Evolutionary conservation across 75 land plant genomes (phyloP).

Genomic region (Picea sitchensis): DNA sequence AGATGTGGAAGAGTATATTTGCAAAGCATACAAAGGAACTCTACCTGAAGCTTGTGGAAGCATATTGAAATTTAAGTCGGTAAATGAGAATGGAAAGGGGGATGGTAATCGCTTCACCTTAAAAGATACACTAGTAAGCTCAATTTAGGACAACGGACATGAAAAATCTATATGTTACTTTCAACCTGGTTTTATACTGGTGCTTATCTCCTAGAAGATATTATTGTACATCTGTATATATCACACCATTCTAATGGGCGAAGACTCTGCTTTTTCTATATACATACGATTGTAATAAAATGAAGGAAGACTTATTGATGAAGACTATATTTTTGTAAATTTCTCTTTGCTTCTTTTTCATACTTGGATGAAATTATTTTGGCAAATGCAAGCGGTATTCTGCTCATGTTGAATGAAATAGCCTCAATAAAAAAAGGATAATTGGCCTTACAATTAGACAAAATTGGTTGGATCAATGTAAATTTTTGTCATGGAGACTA

Average conservation of each 20-base stretch:
- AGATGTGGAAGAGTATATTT: slow-evolving; percentile 36
- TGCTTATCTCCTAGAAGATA: background rate
- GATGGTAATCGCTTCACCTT: background rate
- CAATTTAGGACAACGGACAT: background rate
- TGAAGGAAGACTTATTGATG: background rate
- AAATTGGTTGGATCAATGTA: too few relatives aligned
- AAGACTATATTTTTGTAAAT: background rate
- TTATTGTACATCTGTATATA: background rate
- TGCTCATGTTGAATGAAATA: too few relatives aligned
- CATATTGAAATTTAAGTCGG: slow-evolving; percentile 7
- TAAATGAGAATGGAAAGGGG: slow-evolving; percentile 6
- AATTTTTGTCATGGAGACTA: too few relatives aligned
- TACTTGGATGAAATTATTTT: too few relatives aligned
- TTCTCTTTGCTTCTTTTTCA: background rate
- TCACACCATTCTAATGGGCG: background rate
- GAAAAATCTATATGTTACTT: background rate
- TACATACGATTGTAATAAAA: background rate
- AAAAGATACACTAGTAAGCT: background rate
- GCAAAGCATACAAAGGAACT: slow-evolving; percentile 54
- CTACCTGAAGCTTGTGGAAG: slow-evolving; percentile 23
- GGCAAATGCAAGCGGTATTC: too few relatives aligned
- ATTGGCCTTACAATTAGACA: too few relatives aligned
- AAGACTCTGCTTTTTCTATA: background rate
- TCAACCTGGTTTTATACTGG: background rate
- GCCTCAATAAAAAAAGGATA: too few relatives aligned